Conservation (phyloP, 208 protist genomes). For the Angomonas desouzai region DNA sequence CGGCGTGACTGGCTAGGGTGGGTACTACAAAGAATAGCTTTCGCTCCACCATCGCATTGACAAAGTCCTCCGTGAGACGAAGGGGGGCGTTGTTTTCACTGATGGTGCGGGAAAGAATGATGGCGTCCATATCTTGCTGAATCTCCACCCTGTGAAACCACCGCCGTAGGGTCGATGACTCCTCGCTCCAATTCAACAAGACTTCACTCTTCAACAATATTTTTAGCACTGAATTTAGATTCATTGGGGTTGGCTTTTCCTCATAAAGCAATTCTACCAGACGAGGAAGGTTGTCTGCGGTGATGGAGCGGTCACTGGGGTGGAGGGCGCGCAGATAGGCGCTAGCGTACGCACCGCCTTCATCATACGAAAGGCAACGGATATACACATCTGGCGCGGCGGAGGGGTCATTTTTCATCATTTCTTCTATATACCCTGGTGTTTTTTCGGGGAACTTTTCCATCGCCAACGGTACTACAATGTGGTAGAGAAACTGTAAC, state of each 20-base stretch:
- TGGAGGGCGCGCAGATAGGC: slow-evolving; percentile 15
- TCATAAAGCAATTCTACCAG: slow-evolving; percentile 36
- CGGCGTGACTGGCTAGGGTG: slow-evolving; percentile 35
- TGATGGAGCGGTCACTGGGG: neutral
- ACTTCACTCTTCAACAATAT: slow-evolving; percentile 20
- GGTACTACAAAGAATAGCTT: slow-evolving; percentile 52
- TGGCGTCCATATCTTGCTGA: slow-evolving; percentile 30
- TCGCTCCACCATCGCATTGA: slow-evolving; percentile 47
- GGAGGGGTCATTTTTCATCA: slow-evolving; percentile 51
- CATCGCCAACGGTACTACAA: slow-evolving; percentile 64
- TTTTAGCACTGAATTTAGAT: slow-evolving; percentile 64
- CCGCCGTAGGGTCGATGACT: neutral
- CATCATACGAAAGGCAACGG: slow-evolving; percentile 36
- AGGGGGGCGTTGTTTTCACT: slow-evolving; percentile 53
- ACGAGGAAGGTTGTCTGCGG: neutral
- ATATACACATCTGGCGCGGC: slow-evolving; percentile 66
- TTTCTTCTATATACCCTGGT: slow-evolving; percentile 41
- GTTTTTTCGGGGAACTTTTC: slow-evolving; percentile 37
- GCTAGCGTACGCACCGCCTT: slow-evolving; percentile 30
- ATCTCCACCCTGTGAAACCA: slow-evolving; percentile 25
- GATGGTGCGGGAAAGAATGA: slow-evolving; percentile 60
- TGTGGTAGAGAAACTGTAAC: slow-evolving; percentile 70
- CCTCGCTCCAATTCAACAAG: slow-evolving; percentile 8
- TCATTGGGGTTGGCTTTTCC: slow-evolving; percentile 53
- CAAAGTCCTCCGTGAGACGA: slow-evolving; percentile 49